Percentiles rank a stretch among this genome's conserved stretches.
These are phyloP conservation scores for Brassica balearica DNA, from an alignment of 441 rosid genomes.

Conservation along the genomic window DNA sequence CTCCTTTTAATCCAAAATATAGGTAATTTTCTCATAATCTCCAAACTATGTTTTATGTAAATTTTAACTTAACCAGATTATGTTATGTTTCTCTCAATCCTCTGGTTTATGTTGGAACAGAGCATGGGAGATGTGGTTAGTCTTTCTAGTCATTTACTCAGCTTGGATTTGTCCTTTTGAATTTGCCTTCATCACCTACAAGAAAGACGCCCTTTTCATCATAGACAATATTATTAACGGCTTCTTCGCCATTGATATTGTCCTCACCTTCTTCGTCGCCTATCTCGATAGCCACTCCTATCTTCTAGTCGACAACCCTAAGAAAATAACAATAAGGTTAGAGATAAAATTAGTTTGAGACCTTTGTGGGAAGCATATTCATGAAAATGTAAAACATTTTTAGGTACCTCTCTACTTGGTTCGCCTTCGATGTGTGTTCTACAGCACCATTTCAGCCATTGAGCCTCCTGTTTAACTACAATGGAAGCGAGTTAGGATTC, in stretches of 20 bases:
- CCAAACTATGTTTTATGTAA: background rate
- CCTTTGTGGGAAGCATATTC: conserved; percentile 22
- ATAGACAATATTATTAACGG: conserved; percentile 80
- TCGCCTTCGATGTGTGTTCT: conserved; percentile 74
- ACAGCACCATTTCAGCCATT: conserved; percentile 73
- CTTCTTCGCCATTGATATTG: conserved; percentile 73
- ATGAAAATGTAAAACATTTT: conserved; percentile 38
- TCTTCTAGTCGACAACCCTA: conserved; percentile 70
- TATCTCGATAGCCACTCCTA: conserved; percentile 67
- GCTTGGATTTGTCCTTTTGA: conserved; percentile 98
- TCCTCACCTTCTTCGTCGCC: conserved; percentile 79
- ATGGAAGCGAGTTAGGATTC: conserved; percentile 68
- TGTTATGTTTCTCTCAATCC: conserved; percentile 37
- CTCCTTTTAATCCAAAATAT: conserved; percentile 77
- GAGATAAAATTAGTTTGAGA: background rate
- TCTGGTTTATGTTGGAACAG: conserved; percentile 57
- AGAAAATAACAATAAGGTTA: conserved; percentile 70
- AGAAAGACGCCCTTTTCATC: conserved; percentile 70
- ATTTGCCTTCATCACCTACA: conserved; percentile 73
- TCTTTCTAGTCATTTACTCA: conserved; percentile 85
- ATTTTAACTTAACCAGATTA: background rate
- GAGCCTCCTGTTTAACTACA: conserved; percentile 59
- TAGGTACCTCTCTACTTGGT: conserved; percentile 82
- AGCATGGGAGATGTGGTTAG: conserved; percentile 96
- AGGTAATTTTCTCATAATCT: conserved; percentile 51